Evolutionary conservation across 805 yeast species (phyloP), one percentile per base, ranked within the genome.

Genomic region (Kregervanrija pseudodelftensis): DNA sequence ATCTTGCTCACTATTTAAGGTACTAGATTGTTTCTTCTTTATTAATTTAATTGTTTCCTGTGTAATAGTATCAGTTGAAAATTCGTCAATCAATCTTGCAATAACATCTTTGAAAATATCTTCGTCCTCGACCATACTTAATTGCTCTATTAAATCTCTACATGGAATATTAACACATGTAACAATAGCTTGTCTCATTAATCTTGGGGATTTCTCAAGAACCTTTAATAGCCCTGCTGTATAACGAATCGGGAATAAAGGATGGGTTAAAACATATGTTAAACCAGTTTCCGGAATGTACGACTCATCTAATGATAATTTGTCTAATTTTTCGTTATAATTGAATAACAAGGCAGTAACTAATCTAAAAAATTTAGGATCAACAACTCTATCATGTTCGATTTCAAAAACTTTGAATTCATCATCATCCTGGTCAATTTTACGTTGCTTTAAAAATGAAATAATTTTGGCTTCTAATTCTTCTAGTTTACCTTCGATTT

Each of bases 261-360:
- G 96, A 66, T 91, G 95, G 2, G 96, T 85, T 49, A 91, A 69
- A 32, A 90, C 69, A 57, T 86, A 90, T 1, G 83, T 75, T 40
- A 87, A 63, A 2, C 88, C 70, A 40, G 65, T 65, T 54, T 81
- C 80, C 42, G 93, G 78, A 33, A 74, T 54, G 45, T 72, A 69
- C 13, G 54, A 58, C 11, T 55, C 52, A 13, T 56, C 39, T 55
- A 54, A 34, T 46, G 47, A 58, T 50, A 49, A 49, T 41, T 11
- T 16, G 8, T 48, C 50, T 13, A 39, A 45, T 2, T 47, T 35
- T 3, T 38, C 39, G 16, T 48, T 44, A 14, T 65, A 7, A 74
- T 70, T 49, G 72, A 65, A 32, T 59, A 66, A 28, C 72, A 64
- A 41, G 44, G 51, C 50, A 11, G 59, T 68, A 7, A 79, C 65